These are phyloP conservation scores for Parathielavia hyrcaniae DNA, from an alignment of 495 filamentous ascomycete genomes.

Conservation along the genomic window DNA sequence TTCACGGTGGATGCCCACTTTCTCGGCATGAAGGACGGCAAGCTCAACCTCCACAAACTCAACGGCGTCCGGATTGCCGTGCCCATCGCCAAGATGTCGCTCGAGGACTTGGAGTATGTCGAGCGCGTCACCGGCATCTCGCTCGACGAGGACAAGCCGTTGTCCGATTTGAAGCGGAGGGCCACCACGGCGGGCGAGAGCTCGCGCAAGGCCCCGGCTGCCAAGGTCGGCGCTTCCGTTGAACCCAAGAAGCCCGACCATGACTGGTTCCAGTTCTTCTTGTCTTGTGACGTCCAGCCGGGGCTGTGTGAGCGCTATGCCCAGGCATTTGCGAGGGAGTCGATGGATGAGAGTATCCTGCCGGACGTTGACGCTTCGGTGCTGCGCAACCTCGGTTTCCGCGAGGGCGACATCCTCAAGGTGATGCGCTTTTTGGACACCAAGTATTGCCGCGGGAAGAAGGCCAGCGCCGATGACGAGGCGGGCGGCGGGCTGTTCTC, in stretches of 20 bases:
- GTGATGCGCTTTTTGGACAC: conserved; percentile 85
- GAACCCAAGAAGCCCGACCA: conserved; percentile 64
- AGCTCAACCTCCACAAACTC: conserved; percentile 95
- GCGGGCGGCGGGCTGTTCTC: conserved; percentile 73
- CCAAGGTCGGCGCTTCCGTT: conserved; percentile 44
- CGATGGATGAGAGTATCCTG: conserved; percentile 88
- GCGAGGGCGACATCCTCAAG: conserved; percentile 92
- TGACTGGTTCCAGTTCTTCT: conserved; percentile 99
- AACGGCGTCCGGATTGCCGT: conserved; percentile 99
- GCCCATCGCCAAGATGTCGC: conserved; percentile 87
- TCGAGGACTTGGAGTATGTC: conserved; percentile 91
- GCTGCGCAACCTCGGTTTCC: conserved; percentile 78
- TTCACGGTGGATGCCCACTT: conserved; percentile 99
- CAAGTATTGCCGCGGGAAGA: conserved; percentile 66
- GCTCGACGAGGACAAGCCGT: conserved; percentile 92
- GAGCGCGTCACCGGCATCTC: conserved; percentile 80
- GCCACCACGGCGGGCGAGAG: conserved; percentile 21
- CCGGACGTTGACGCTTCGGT: conserved; percentile 78
- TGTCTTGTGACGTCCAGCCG: conserved; percentile 81
- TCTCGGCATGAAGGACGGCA: conserved; percentile 84
- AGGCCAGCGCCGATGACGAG: conserved; percentile 56
- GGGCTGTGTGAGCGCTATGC: conserved; percentile 92
- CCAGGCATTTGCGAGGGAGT: conserved; percentile 77
- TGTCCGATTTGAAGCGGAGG: conserved; percentile 65
- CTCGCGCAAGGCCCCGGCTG: conserved; percentile 22